A percentile compares a stretch with the other conserved stretches of the same genome.
These are phyloP conservation scores for Phanerochaete sordida DNA, from an alignment of 768 basidiomycete genomes.

Conservation along the genomic window DNA sequence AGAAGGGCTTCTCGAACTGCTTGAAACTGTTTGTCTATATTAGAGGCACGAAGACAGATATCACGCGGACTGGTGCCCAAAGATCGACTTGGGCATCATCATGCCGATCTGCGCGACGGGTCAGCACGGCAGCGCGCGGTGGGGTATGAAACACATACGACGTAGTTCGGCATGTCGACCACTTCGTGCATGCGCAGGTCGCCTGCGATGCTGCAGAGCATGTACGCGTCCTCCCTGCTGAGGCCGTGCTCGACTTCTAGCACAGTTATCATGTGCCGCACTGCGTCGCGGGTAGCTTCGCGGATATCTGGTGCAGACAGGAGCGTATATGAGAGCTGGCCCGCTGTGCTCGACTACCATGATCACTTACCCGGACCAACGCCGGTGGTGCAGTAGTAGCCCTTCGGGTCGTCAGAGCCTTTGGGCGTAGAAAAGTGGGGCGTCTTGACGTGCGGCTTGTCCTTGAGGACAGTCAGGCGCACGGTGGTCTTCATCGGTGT, in stretches of 20 bases:
- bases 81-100: conserved; percentile 49
- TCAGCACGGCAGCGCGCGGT: not conserved
- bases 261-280: conserved; percentile 55
- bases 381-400: conserved; percentile 58
- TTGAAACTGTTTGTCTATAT: no score
- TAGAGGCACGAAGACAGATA: no score
- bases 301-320: conserved; percentile 36
- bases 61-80: conserved; percentile 16
- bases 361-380: conserved; percentile 38
- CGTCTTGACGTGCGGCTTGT: conserved; percentile 53
- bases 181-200: conserved; percentile 63
- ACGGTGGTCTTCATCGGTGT: conserved; percentile 56
- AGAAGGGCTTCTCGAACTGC: no score
- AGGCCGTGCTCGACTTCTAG: conserved; percentile 42
- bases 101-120: conserved; percentile 43
- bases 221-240: conserved; percentile 49
- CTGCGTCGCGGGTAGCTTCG: conserved; percentile 52
- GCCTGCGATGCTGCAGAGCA: conserved; percentile 57
- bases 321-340: not conserved
- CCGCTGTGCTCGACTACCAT: not conserved
- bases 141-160: conserved; percentile 34
- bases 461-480: conserved; percentile 53
- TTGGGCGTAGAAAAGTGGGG: conserved; percentile 47
- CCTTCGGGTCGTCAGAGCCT: conserved; percentile 23
- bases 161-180: conserved; percentile 66